Evolutionary conservation across 176 grass and related monocot species (phyloP).

Genomic region (Oryza australiensis): DNA sequence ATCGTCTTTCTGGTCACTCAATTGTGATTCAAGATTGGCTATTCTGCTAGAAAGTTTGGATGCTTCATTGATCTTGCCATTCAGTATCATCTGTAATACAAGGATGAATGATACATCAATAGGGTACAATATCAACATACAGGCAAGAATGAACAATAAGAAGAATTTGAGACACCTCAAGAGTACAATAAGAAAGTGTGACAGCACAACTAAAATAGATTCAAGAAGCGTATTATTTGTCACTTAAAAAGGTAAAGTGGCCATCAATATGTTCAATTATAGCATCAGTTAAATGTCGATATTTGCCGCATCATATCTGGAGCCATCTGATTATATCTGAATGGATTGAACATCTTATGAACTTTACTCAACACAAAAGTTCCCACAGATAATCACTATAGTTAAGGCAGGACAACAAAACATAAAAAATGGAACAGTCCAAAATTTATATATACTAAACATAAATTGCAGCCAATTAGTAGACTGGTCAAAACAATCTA

Average conservation of each 20-base stretch:
- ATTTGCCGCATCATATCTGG: neutral
- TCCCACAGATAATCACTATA: neutral
- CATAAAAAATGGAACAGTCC: neutral
- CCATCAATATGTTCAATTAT: neutral
- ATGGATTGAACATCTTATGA: conserved; percentile 14
- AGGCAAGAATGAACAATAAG: conserved; percentile 7
- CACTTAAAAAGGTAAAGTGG: neutral
- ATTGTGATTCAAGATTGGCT: conserved; percentile 67
- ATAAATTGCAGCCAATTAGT: neutral
- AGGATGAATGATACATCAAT: conserved; percentile 27
- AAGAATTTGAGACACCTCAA: neutral
- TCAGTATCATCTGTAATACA: conserved; percentile 50
- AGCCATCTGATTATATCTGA: neutral
- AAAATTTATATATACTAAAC: conserved; percentile 26
- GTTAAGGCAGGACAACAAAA: conserved; percentile 1
- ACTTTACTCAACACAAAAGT: conserved; percentile 17
- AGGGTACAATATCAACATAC: conserved; percentile 17
- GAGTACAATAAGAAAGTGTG: neutral
- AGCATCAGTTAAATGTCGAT: conserved; percentile 9
- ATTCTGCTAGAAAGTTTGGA: conserved; percentile 57
- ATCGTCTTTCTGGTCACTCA: conserved; percentile 61
- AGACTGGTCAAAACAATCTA: neutral
- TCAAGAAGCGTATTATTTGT: neutral
- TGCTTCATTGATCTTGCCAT: conserved; percentile 61
- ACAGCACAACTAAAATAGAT: neutral